These are phyloP conservation scores for Copromyces sp. DNA, from an alignment of 495 filamentous ascomycete genomes.

Conservation along the genomic window DNA sequence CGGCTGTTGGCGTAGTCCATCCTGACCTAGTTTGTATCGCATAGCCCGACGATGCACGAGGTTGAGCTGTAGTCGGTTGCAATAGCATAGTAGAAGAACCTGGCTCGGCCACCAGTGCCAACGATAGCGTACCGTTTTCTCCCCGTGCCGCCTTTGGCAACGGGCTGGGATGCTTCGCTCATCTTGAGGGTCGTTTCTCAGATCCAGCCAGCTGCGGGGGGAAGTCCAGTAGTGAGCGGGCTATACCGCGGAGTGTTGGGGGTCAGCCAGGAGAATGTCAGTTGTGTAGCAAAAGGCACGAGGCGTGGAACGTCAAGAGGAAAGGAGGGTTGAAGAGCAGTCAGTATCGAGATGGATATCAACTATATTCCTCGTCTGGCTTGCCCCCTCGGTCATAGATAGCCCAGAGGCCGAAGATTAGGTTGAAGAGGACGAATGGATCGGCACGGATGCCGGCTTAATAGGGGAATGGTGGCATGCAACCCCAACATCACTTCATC, in stretches of 20 bases:
- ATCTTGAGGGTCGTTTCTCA: background rate
- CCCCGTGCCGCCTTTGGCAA: background rate
- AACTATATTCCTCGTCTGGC: background rate
- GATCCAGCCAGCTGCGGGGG: background rate
- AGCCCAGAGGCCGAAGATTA: slow-evolving; percentile 5
- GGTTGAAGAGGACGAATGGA: slow-evolving; percentile 3
- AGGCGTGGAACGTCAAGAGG: background rate
- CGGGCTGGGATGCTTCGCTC: background rate
- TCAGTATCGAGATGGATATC: background rate
- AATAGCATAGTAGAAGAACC: slow-evolving; percentile 49
- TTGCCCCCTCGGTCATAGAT: slow-evolving; percentile 7
- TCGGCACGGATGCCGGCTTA: background rate
- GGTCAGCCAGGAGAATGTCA: background rate
- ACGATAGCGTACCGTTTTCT: slow-evolving; percentile 34
- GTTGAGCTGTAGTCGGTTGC: slow-evolving; percentile 36
- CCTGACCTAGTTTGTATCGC: slow-evolving; percentile 39
- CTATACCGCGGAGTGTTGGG: background rate
- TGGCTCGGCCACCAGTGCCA: slow-evolving; percentile 33
- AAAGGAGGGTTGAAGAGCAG: background rate
- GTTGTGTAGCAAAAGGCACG: too few relatives aligned
- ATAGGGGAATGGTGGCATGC: background rate
- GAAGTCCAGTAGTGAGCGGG: background rate
- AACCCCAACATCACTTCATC: background rate
- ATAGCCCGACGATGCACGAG: slow-evolving; percentile 40
- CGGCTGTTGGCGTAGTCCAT: slow-evolving; percentile 32